Evolutionary conservation across 805 yeast species (phyloP), one percentile per base, ranked within the genome.

Genomic region (Yarrowia hollandica): DNA sequence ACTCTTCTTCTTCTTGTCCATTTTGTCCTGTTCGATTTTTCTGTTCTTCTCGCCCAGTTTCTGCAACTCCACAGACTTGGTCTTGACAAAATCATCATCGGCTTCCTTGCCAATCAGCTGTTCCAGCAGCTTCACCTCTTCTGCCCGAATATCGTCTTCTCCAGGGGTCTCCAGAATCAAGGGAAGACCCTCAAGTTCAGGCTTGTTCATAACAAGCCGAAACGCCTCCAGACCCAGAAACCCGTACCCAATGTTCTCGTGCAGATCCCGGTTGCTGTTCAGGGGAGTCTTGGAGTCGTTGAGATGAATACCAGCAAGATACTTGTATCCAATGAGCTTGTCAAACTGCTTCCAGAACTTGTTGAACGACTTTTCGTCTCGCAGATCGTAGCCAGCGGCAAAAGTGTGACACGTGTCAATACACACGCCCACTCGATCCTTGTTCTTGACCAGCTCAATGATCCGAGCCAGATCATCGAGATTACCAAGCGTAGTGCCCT

Each of bases 231-330:
- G 75, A 0, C 97, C 96, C 44, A 94, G 68, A 67, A 88, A 94
- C 0, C 99, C 99, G 64, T 82, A 77, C 1, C 99, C 99, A 34
- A 94, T 73, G 61, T 84, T 82, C 69, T 94, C 96, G 70, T 94
- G 99, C 59, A 92, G 79, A 71, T 94, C 99, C 63, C 96, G 79
- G 66, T 89, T 89, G 21, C 96, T 90, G 2, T 86, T 94, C 39
- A 88, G 71, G 2, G 98, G 98, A 3, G 96, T 95, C 73, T 92
- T 91, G 7, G 98, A 92, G 69, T 94, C 99, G 69, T 94, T 94
- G 60, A 94, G 73, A 73, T 94, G 99, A 50, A 94, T 79, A 0
- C 95, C 91, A 21, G 83, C 73, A 46, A 94, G 74, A 69, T 87
- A 90, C 63, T 88, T 73, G 66, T 79, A 75, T 0, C 99, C 99